Conservation (phyloP, 192 early-diverging fungal species). For the Rhizoclosmatium globosum region DNA sequence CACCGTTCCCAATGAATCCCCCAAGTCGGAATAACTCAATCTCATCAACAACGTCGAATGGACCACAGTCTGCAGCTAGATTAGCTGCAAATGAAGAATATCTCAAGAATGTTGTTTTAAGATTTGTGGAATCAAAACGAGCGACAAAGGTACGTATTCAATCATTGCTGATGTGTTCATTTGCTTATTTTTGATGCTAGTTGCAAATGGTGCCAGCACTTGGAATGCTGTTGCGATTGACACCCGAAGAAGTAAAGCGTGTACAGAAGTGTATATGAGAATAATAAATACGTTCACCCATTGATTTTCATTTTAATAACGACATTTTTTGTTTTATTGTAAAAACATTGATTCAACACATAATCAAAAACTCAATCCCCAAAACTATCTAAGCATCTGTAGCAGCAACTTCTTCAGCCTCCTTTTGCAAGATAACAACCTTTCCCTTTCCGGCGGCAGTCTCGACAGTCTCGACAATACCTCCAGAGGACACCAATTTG, state of each 20-base stretch:
- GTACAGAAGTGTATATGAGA: constrained; percentile 46
- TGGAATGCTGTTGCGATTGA: constrained; percentile 70
- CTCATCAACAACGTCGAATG: constrained; percentile 13
- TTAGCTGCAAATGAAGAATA: constrained; percentile 73
- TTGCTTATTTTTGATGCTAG: constrained; percentile 4
- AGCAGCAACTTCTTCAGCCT: no score
- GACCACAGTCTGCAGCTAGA: background rate
- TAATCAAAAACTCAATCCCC: no score
- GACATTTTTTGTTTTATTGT: no score
- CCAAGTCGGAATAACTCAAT: constrained; percentile 7
- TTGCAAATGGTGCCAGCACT: constrained; percentile 74
- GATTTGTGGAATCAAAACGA: constrained; percentile 78
- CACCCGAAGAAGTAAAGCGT: constrained; percentile 74
- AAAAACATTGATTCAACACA: no score
- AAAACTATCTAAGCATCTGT: no score
- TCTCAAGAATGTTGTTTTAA: constrained; percentile 74
- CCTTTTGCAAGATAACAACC: no score
- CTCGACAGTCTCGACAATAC: no score
- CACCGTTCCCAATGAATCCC: background rate
- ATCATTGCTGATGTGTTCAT: background rate
- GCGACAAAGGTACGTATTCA: constrained; percentile 66
- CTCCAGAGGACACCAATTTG: no score
- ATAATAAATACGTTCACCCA: constrained; percentile 3
- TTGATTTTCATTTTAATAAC: background rate
- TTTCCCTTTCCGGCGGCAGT: no score